These are phyloP conservation scores for Tausonia pullulans DNA, from an alignment of 1,284 basidiomycete genomes.

Conservation along the genomic window DNA sequence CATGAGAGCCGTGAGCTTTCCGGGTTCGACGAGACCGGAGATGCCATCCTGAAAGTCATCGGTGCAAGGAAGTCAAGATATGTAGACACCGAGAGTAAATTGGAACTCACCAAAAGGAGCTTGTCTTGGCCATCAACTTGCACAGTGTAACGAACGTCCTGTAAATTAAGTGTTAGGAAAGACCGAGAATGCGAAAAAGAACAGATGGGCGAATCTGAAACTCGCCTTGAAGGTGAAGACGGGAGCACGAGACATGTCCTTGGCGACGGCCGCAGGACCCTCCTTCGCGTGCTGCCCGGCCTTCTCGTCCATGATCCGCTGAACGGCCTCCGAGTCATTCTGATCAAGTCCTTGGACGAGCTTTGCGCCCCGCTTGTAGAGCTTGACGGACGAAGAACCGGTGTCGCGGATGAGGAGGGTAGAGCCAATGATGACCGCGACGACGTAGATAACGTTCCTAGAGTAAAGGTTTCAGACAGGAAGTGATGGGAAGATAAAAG, in stretches of 20 bases:
- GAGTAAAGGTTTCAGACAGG: conserved; percentile 34
- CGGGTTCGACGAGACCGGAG: conserved; percentile 41
- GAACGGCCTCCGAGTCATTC: too few relatives aligned
- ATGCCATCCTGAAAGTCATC: conserved; percentile 37
- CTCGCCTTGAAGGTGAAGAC: conserved; percentile 7
- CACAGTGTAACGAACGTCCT: conserved; percentile 38
- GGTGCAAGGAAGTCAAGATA: too few relatives aligned
- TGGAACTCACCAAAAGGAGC: conserved; percentile 10
- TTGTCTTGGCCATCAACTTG: conserved; percentile 33
- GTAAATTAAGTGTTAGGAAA: conserved; percentile 34
- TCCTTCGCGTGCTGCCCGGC: conserved; percentile 21
- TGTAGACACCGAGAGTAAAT: too few relatives aligned
- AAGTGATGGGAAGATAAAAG: conserved; percentile 33
- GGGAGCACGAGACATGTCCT: conserved; percentile 18
- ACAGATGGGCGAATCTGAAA: too few relatives aligned
- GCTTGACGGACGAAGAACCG: conserved; percentile 29
- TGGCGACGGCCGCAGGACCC: not conserved
- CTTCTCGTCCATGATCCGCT: conserved; percentile 4
- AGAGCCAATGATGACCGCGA: not conserved
- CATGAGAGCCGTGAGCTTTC: conserved; percentile 41
- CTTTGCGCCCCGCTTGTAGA: not conserved
- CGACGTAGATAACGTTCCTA: conserved; percentile 20
- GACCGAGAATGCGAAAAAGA: not conserved
- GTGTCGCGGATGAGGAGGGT: conserved; percentile 16
- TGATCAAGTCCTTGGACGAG: too few relatives aligned